A percentile compares a stretch with the other conserved stretches of the same genome.
Evolutionary conservation across 2,329 filamentous ascomycete species (phyloP).

Genomic region (Pezicula carpinea): DNA sequence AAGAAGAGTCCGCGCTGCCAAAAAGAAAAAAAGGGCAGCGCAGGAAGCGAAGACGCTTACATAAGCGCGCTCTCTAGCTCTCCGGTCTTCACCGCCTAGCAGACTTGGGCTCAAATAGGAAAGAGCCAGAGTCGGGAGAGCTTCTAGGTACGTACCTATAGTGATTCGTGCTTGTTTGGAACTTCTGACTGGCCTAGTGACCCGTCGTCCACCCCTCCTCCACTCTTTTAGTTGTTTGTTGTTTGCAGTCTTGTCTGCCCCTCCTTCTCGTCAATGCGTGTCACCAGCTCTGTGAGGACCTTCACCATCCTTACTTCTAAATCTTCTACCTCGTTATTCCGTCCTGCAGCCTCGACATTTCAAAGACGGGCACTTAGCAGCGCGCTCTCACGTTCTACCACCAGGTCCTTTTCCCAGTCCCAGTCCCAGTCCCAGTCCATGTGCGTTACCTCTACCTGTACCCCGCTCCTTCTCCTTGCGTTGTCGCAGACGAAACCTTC

Average conservation of each 20-base stretch:
- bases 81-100: conserved; percentile 10
- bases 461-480: no score
- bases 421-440: background rate
- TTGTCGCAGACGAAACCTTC: no score
- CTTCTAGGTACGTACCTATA: no score
- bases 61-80: background rate
- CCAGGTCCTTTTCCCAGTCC: background rate
- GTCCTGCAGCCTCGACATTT: conserved; percentile 18
- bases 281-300: conserved; percentile 21
- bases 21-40: background rate
- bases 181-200: background rate
- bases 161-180: background rate
- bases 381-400: conserved; percentile 10
- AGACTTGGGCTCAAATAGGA: background rate
- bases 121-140: background rate
- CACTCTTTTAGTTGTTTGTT: conserved; percentile 1
- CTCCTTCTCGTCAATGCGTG: conserved; percentile 24
- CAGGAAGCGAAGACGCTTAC: background rate
- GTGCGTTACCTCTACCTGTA: no score
- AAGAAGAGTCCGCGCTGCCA: background rate
- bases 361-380: conserved; percentile 20
- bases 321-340: conserved; percentile 8
- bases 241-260: conserved; percentile 5
- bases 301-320: conserved; percentile 18
- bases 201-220: conserved; percentile 1